A percentile compares a stretch with the other conserved stretches of the same genome.
Conservation (phyloP, 345 rosid genomes). For the Lumnitzera littorea region DNA sequence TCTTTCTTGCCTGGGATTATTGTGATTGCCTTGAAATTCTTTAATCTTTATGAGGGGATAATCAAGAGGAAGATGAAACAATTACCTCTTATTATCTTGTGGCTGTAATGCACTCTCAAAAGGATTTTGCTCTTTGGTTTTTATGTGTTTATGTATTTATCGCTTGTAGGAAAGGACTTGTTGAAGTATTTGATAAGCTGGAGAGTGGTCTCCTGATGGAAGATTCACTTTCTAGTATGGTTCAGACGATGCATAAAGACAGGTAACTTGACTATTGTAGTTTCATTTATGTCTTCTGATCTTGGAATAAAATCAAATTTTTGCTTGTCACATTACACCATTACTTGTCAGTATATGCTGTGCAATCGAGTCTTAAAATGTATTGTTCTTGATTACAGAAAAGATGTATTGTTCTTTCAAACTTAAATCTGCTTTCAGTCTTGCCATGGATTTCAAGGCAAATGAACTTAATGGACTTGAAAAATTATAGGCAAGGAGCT, state of each 20-base stretch:
- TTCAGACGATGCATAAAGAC: constrained; percentile 60
- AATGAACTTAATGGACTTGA: background rate
- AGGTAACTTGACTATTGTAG: constrained; percentile 26
- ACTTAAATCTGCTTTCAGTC: background rate
- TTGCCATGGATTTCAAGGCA: background rate
- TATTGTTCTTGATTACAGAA: too few species aligned
- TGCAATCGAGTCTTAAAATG: too few species aligned
- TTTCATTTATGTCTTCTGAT: too few species aligned
- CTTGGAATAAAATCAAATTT: too few species aligned
- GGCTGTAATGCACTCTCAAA: background rate
- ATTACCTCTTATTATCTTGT: too few species aligned
- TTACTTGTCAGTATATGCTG: too few species aligned
- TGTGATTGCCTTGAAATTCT: background rate
- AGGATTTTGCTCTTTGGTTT: background rate
- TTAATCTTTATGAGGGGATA: background rate
- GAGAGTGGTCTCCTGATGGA: constrained; percentile 52
- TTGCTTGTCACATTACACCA: too few species aligned
- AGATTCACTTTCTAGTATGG: constrained; percentile 37
- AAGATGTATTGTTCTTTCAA: background rate
- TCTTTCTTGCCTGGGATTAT: too few species aligned
- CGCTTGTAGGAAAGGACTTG: constrained; percentile 62
- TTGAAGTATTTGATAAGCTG: constrained; percentile 55
- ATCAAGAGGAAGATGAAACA: too few species aligned
- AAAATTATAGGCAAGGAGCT: constrained; percentile 65
- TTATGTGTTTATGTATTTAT: background rate